Conservation (phyloP, 2,329 filamentous ascomycete genomes). For the Penicillium sp. region DNA sequence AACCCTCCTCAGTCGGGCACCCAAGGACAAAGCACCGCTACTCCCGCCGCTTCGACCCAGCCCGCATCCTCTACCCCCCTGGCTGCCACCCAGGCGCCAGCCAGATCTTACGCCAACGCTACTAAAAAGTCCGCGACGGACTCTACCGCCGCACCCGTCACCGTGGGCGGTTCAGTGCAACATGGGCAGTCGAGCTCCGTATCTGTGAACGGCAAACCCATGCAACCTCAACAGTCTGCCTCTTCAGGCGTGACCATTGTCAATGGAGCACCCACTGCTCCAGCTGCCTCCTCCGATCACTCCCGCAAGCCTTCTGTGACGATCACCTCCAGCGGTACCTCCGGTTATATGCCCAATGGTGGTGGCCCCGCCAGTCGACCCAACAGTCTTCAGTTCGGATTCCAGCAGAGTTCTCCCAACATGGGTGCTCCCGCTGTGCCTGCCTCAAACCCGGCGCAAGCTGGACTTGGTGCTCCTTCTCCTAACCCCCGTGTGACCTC, state of each 20-base stretch:
- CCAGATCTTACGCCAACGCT: conserved; percentile 62
- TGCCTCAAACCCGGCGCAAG: conserved; percentile 41
- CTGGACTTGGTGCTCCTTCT: conserved; percentile 48
- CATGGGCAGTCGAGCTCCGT: conserved; percentile 64
- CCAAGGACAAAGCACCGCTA: conserved; percentile 48
- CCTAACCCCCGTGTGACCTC: conserved; percentile 73
- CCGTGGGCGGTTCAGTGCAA: conserved; percentile 52
- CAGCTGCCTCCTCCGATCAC: conserved; percentile 59
- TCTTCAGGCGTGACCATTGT: conserved; percentile 55
- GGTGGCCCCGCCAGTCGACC: conserved; percentile 62
- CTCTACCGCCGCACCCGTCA: conserved; percentile 51
- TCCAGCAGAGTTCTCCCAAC: conserved; percentile 62
- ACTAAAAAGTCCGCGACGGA: conserved; percentile 59
- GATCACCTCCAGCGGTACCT: conserved; percentile 80
- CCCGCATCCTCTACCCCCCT: conserved; percentile 50
- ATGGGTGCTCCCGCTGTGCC: conserved; percentile 59
- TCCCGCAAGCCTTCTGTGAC: conserved; percentile 85
- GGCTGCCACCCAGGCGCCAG: conserved; percentile 50
- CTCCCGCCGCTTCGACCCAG: conserved; percentile 42
- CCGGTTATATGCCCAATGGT: conserved; percentile 74
- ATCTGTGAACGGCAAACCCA: conserved; percentile 79
- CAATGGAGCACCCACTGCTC: conserved; percentile 61
- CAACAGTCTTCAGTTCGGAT: conserved; percentile 76
- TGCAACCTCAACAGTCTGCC: conserved; percentile 44
- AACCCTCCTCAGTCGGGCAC: conserved; percentile 50